These are phyloP conservation scores for Podospora australis DNA, from an alignment of 495 filamentous ascomycete genomes.

Conservation along the genomic window DNA sequence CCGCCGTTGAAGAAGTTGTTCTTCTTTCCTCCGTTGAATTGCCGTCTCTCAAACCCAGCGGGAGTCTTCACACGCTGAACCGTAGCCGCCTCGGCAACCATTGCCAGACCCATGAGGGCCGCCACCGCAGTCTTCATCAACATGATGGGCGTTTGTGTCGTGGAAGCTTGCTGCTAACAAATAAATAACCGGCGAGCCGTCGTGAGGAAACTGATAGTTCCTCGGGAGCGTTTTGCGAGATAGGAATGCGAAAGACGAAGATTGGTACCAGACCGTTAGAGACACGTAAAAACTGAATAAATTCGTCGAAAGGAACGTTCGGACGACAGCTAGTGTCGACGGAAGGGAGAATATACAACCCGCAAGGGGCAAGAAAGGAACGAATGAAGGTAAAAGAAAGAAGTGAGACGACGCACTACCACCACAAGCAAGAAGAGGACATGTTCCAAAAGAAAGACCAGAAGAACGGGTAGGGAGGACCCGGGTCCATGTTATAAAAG, in stretches of 20 bases:
- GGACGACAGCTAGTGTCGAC: constrained; percentile 34
- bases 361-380: constrained; percentile 39
- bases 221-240: constrained; percentile 13
- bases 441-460: constrained; percentile 21
- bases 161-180: constrained; percentile 1
- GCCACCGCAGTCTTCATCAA: constrained; percentile 39
- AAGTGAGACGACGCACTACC: constrained; percentile 34
- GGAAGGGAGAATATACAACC: constrained; percentile 30
- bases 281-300: constrained; percentile 29
- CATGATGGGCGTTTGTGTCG: constrained; percentile 31
- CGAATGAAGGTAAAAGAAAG: constrained; percentile 38
- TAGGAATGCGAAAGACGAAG: constrained; percentile 17
- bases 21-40: constrained; percentile 9
- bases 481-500: constrained; percentile 20
- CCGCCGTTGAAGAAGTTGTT: constrained; percentile 10
- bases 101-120: constrained; percentile 37
- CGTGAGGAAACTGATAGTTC: constrained; percentile 14
- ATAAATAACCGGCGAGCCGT: constrained; percentile 1
- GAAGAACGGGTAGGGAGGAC: constrained; percentile 15
- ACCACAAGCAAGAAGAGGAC: constrained; percentile 34
- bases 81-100: constrained; percentile 35
- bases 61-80: constrained; percentile 28
- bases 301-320: constrained; percentile 27
- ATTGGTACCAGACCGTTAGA: constrained; percentile 46
- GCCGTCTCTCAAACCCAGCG: constrained; percentile 12